Conservation (phyloP, 1,139 yeast species). For the Candida smagusa region DNA sequence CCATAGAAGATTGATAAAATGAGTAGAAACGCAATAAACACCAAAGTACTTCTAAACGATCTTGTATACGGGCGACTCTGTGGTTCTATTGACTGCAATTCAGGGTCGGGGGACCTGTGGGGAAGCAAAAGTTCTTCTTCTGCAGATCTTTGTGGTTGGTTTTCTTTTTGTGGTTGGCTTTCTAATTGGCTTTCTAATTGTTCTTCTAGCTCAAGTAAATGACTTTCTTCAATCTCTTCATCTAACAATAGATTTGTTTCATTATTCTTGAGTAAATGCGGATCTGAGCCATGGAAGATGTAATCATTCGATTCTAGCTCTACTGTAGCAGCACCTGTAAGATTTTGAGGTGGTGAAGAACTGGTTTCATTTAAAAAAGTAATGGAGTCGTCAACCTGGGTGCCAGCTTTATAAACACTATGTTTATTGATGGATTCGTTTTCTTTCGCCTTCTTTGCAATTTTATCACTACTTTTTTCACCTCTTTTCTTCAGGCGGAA, state of each 20-base stretch:
- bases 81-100: slow-evolving; percentile 1
- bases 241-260: too few relatives aligned
- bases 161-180: too few relatives aligned
- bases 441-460: neutral
- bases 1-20: too few relatives aligned
- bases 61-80: slow-evolving; percentile 1
- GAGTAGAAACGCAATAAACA: slow-evolving; percentile 1
- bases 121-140: too few relatives aligned
- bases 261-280: too few relatives aligned
- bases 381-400: neutral
- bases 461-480: slow-evolving; percentile 4
- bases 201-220: too few relatives aligned
- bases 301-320: slow-evolving; percentile 2
- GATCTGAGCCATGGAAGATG: neutral
- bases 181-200: too few relatives aligned
- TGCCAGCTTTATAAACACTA: neutral
- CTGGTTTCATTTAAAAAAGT: neutral
- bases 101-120: neutral
- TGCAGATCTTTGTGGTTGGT: too few relatives aligned
- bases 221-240: too few relatives aligned
- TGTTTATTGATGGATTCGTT: neutral
- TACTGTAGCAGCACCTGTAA: neutral
- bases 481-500: slow-evolving; percentile 5
- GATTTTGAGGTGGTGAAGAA: neutral
- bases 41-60: neutral